Percentiles rank a stretch among this genome's conserved stretches.
These are phyloP conservation scores for Emmonsia crescens DNA, from an alignment of 2,329 filamentous ascomycete species.

Conservation along the genomic window DNA sequence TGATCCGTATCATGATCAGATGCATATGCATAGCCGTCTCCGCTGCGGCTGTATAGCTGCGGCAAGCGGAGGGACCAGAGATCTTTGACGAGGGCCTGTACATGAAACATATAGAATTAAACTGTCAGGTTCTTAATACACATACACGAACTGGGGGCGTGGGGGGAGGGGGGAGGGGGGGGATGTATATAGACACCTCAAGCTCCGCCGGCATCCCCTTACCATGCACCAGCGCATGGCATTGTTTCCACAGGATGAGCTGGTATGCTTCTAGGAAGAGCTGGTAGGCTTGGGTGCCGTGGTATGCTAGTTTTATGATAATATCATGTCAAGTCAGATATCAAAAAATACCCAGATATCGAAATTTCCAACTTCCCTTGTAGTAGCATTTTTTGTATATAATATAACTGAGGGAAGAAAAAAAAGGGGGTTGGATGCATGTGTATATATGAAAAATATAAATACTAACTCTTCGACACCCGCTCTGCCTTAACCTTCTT, in stretches of 20 bases:
- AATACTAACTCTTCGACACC: constrained; percentile 36
- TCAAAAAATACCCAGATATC: not conserved
- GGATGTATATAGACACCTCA: constrained; percentile 42
- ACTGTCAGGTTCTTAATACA: not conserved
- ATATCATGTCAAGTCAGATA: not conserved
- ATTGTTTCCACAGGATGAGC: constrained; percentile 71
- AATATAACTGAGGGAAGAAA: not conserved
- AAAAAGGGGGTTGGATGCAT: not conserved
- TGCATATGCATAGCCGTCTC: constrained; percentile 21
- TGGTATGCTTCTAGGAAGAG: constrained; percentile 80
- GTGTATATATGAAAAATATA: not conserved
- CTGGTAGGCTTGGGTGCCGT: constrained; percentile 58
- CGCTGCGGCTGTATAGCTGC: constrained; percentile 40
- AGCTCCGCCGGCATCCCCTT: constrained; percentile 61
- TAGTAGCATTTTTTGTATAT: not conserved
- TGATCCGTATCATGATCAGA: constrained; percentile 19
- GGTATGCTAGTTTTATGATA: constrained; percentile 41
- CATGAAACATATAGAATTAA: constrained; percentile 1
- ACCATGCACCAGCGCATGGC: constrained; percentile 58
- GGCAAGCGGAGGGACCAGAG: constrained; percentile 71
- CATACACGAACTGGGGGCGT: no score
- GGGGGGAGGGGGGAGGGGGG: not conserved
- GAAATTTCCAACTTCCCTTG: no score
- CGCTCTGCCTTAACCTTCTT: constrained; percentile 47
- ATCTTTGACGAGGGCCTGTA: constrained; percentile 57